Evolutionary conservation across 139 green algal species (phyloP), one percentile per base, ranked within the genome.

Genomic region (Eudorina sp.): DNA sequence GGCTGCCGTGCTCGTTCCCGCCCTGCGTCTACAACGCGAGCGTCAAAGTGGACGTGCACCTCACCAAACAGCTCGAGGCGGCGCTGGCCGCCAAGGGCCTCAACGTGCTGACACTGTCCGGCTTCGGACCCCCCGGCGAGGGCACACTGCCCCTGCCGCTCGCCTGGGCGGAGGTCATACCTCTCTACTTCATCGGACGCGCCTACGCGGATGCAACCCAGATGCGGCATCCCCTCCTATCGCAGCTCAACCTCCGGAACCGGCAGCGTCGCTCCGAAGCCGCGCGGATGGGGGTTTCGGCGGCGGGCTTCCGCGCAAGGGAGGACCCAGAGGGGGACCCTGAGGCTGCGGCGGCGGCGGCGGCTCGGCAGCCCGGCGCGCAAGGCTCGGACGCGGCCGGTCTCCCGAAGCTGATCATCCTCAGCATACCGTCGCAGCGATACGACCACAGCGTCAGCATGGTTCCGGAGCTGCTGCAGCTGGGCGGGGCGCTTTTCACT

Each of bases 131-230:
- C 3, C 81, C 81, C 3, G 81, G 62, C 34, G n/a, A 53, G 21
- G 43, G 62, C 29, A 41, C n/a, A 5, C 45, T 60, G 31, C 81
- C 81, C 0, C 43, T 87, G 45, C 81, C 81, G 31, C 64, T 87
- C 19, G 81, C 38, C n/a, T 87, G 81, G 81, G 81, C n/a, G 2
- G 81, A 87, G n/a, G 81, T 87, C n/a, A 78, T 87, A 1, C 81
- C 81, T 7, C 16, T 78, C 18, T 53, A 55, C n/a, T 87, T 87
- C 62, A 53, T 87, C 2, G 23, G 40, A 11, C 81, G 34, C 0
- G 81, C 62, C 5, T 87, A 78, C 43, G 18, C 43, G 0, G 53
- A 84, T 4, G 21, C 51, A 4, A 41, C n/a, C 23, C 2, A 21
- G 46, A 4, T 19, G 27, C 23, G 0, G 1, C 21, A 72, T 29